Percentiles rank a stretch among this genome's conserved stretches.
These are phyloP conservation scores for Epicoccum nigrum DNA, from an alignment of 2,329 filamentous ascomycete genomes.

Conservation along the genomic window DNA sequence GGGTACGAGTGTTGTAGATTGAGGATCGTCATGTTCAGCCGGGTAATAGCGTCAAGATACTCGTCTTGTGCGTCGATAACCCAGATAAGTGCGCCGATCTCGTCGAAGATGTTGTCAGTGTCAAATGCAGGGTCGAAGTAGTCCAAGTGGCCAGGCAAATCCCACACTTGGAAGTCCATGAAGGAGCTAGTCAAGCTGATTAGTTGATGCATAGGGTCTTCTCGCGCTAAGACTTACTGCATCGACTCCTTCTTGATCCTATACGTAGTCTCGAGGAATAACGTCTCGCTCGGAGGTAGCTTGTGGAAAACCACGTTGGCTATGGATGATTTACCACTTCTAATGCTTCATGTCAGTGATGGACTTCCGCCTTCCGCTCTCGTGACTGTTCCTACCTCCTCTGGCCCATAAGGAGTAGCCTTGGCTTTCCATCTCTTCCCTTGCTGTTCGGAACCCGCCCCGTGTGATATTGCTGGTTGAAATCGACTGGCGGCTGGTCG, in stretches of 20 bases:
- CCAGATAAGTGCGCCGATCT: constrained; percentile 94
- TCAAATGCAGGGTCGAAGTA: constrained; percentile 90
- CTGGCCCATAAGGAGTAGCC: constrained; percentile 92
- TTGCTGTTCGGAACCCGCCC: constrained; percentile 56
- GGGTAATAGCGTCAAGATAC: constrained; percentile 87
- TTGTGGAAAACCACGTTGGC: constrained; percentile 99
- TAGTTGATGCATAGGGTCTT: background rate
- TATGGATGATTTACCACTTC: constrained; percentile 97
- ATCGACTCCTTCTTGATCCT: constrained; percentile 94
- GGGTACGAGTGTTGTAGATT: constrained; percentile 88
- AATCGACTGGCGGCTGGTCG: constrained; percentile 47
- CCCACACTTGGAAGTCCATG: constrained; percentile 99
- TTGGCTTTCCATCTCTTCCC: constrained; percentile 71
- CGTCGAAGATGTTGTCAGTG: constrained; percentile 90
- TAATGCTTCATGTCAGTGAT: constrained; percentile 50
- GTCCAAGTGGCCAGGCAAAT: constrained; percentile 93
- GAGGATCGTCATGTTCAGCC: constrained; percentile 86
- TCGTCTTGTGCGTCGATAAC: constrained; percentile 99
- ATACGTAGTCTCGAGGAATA: constrained; percentile 94
- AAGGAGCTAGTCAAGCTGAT: constrained; percentile 71
- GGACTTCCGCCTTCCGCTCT: background rate
- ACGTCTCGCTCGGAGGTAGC: constrained; percentile 90
- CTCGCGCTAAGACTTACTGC: constrained; percentile 66
- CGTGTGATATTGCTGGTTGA: constrained; percentile 50
- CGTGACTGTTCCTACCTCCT: constrained; percentile 68